Conservation (phyloP, 768 basidiomycete species). For the Ramaria sp. region DNA sequence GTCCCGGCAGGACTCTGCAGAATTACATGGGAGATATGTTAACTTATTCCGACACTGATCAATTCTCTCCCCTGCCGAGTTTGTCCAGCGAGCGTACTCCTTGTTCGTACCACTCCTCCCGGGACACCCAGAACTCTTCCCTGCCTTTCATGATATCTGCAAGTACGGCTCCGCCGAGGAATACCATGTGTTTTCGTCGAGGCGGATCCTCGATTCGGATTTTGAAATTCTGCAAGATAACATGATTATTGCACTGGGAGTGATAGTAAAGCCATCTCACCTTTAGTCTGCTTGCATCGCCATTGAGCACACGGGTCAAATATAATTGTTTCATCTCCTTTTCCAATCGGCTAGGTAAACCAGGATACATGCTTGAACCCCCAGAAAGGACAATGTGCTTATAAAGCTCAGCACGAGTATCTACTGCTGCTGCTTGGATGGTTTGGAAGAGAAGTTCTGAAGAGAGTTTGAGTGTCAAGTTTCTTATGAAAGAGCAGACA, state of each 20-base stretch:
- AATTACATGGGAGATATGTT: background rate
- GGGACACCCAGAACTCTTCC: constrained; percentile 90
- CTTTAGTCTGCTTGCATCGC: constrained; percentile 75
- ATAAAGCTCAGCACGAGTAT: constrained; percentile 84
- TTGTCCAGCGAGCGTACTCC: constrained; percentile 77
- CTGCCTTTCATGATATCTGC: constrained; percentile 97
- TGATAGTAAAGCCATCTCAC: constrained; percentile 29
- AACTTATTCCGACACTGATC: background rate
- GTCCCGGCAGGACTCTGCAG: background rate
- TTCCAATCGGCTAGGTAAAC: constrained; percentile 90
- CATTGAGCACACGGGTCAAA: constrained; percentile 76
- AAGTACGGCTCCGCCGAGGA: constrained; percentile 96
- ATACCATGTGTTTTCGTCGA: constrained; percentile 97
- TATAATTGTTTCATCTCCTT: constrained; percentile 99
- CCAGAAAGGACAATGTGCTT: constrained; percentile 97
- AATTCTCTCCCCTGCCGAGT: constrained; percentile 47
- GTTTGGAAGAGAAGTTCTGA: constrained; percentile 94
- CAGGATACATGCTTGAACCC: constrained; percentile 98
- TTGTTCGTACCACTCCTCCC: constrained; percentile 93
- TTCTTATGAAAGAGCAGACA: background rate
- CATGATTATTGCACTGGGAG: background rate
- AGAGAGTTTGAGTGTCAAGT: background rate
- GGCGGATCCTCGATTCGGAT: constrained; percentile 98
- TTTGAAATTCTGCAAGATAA: constrained; percentile 87
- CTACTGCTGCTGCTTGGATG: constrained; percentile 85